These are phyloP conservation scores for Scheffersomyces amazonensis DNA, from an alignment of 805 yeast genomes.

Conservation along the genomic window DNA sequence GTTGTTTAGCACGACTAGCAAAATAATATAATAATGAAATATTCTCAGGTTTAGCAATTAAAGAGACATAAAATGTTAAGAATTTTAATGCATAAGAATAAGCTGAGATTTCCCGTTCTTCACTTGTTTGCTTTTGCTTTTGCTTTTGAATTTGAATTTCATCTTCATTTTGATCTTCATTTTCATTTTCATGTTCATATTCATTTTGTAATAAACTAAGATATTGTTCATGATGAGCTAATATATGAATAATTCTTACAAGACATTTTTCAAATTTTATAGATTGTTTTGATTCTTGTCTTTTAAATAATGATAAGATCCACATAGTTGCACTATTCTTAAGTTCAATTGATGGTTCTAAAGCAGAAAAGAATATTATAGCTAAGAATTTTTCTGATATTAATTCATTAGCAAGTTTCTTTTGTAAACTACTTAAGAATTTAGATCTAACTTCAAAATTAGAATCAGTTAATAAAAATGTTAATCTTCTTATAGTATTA, in stretches of 20 bases:
- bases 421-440: conserved; percentile 51
- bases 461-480: conserved; percentile 67
- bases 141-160: too few species aligned
- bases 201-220: conserved; percentile 31
- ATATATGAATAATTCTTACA: conserved; percentile 62
- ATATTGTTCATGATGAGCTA: conserved; percentile 75
- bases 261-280: conserved; percentile 64
- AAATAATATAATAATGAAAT: conserved; percentile 71
- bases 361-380: conserved; percentile 68
- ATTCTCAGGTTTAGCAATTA: conserved; percentile 63
- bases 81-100: conserved; percentile 56
- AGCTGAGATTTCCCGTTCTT: conserved; percentile 31
- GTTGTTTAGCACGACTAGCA: conserved; percentile 77
- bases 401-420: conserved; percentile 45
- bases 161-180: conserved; percentile 13
- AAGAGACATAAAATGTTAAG: conserved; percentile 55
- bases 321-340: conserved; percentile 59
- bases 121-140: conserved; percentile 10
- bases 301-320: conserved; percentile 58
- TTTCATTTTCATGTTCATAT: conserved; percentile 10
- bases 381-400: conserved; percentile 69
- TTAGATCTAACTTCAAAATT: conserved; percentile 51
- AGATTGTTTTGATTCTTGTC: conserved; percentile 30
- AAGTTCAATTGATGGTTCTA: conserved; percentile 61
- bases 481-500: conserved; percentile 47